These are phyloP conservation scores for Rhodotorula sp. DNA, from an alignment of 1,284 basidiomycete genomes.

Conservation along the genomic window DNA sequence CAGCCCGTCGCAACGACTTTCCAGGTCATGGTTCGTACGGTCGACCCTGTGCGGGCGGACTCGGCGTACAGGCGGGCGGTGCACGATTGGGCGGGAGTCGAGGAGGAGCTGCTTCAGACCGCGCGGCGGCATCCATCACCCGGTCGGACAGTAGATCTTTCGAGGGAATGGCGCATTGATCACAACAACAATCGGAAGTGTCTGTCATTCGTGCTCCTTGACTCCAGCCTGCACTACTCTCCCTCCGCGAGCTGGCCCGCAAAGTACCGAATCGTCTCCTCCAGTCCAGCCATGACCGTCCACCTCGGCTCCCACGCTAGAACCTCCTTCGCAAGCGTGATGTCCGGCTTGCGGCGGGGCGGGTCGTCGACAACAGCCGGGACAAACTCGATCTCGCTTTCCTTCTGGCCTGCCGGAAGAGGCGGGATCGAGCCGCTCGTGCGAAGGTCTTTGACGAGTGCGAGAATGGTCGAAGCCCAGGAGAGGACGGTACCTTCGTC, in stretches of 20 bases:
- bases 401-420: slow-evolving; percentile 4
- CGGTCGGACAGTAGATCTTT: neutral
- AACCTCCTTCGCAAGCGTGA: slow-evolving; percentile 77
- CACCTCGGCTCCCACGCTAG: slow-evolving; percentile 91
- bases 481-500: slow-evolving; percentile 86
- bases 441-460: slow-evolving; percentile 42
- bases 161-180: neutral
- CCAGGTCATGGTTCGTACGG: slow-evolving; percentile 19
- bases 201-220: neutral
- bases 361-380: slow-evolving; percentile 71
- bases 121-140: slow-evolving; percentile 15
- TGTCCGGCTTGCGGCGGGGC: slow-evolving; percentile 88
- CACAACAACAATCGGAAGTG: neutral
- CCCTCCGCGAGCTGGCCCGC: slow-evolving; percentile 11
- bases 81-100: slow-evolving; percentile 18
- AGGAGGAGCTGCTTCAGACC: slow-evolving; percentile 7
- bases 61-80: neutral
- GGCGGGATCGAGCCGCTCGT: slow-evolving; percentile 56
- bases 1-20: slow-evolving; percentile 41
- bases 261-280: slow-evolving; percentile 78
- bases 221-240: neutral
- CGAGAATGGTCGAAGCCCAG: slow-evolving; percentile 46
- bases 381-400: slow-evolving; percentile 45
- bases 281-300: slow-evolving; percentile 82
- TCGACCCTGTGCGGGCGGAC: slow-evolving; percentile 14